Conservation (phyloP, 768 basidiomycete species). For the Tulasnella sp. region DNA sequence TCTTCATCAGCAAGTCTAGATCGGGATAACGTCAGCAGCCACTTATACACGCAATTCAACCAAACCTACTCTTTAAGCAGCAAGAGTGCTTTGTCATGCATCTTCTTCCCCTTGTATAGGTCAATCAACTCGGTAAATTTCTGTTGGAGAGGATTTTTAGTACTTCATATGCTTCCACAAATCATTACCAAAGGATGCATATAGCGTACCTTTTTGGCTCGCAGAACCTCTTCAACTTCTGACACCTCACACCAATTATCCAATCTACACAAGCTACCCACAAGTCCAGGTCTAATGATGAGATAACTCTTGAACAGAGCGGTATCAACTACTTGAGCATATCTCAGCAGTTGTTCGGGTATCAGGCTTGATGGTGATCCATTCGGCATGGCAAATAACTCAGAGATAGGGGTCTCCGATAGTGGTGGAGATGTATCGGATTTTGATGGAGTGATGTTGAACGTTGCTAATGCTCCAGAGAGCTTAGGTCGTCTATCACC, state of each 20-base stretch:
- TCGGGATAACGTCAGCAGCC: not conserved
- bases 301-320: constrained; percentile 90
- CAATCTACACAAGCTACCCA: constrained; percentile 78
- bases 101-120: constrained; percentile 87
- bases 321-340: constrained; percentile 90
- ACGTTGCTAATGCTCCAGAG: constrained; percentile 53
- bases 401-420: constrained; percentile 55
- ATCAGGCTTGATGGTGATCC: constrained; percentile 55
- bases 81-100: constrained; percentile 78
- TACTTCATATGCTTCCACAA: not conserved
- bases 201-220: constrained; percentile 55
- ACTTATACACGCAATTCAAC: not conserved
- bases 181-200: not conserved
- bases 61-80: constrained; percentile 66
- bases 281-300: constrained; percentile 59
- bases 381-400: constrained; percentile 69
- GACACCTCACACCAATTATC: constrained; percentile 97
- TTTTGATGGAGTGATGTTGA: constrained; percentile 55
- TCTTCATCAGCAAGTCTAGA: constrained; percentile 69
- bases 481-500: constrained; percentile 84
- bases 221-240: constrained; percentile 79
- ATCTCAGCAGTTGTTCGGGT: constrained; percentile 73
- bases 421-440: constrained; percentile 56
- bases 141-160: constrained; percentile 30
- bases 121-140: constrained; percentile 86